A percentile compares a stretch with the other conserved stretches of the same genome.
Conservation (phyloP, 768 basidiomycete species). For the Phanerochaete sordida region DNA sequence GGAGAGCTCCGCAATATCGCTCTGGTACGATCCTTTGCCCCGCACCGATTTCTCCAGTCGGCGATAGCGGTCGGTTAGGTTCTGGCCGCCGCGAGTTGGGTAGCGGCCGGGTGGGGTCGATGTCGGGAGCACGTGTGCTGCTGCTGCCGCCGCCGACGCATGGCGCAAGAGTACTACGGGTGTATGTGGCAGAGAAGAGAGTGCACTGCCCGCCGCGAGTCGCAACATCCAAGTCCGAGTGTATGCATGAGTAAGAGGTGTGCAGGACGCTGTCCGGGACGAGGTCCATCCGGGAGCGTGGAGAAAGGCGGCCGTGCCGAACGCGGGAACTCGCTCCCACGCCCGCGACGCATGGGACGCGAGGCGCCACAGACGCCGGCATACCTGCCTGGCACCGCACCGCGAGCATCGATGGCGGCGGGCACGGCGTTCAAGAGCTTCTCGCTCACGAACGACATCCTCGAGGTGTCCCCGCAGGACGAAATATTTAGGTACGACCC, state of each 20-base stretch:
- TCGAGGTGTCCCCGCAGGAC: slow-evolving; percentile 70
- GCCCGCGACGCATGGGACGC: background rate
- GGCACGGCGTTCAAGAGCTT: slow-evolving; percentile 71
- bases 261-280: background rate
- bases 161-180: background rate
- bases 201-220: background rate
- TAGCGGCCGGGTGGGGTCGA: slow-evolving; percentile 12
- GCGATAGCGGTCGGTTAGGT: slow-evolving; percentile 53
- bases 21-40: slow-evolving; percentile 36
- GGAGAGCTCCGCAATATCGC: slow-evolving; percentile 25
- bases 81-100: slow-evolving; percentile 47
- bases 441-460: slow-evolving; percentile 65
- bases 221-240: slow-evolving; percentile 5
- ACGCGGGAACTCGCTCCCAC: slow-evolving; percentile 1
- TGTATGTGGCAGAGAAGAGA: background rate
- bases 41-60: slow-evolving; percentile 53
- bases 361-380: background rate
- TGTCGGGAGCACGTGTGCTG: background rate
- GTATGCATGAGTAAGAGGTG: slow-evolving; percentile 8
- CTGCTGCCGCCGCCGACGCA: background rate
- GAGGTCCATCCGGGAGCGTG: background rate
- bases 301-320: background rate
- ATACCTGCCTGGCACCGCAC: slow-evolving; percentile 1
- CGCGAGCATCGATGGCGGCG: slow-evolving; percentile 29
- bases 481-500: slow-evolving; percentile 76